Evolutionary conservation across 2,329 filamentous ascomycete genomes (phyloP).

Genomic region (Cladosporium austrohemisphaericum): DNA sequence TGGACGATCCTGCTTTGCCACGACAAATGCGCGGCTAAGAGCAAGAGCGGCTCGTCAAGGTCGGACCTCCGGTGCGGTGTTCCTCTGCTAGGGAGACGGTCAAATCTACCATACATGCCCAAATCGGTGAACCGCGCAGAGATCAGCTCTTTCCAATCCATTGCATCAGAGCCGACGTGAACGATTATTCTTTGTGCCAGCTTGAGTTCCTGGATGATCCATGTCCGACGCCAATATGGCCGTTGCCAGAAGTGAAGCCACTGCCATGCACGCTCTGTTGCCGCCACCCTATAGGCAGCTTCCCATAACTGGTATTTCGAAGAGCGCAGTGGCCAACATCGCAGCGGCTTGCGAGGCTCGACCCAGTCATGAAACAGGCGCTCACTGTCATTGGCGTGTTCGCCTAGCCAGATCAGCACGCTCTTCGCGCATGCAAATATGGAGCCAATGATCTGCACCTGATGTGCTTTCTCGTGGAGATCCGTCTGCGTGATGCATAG

Average conservation of each 20-base stretch:
- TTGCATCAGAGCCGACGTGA: background rate
- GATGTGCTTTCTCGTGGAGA: constrained; percentile 31
- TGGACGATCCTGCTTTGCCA: background rate
- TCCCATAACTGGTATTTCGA: background rate
- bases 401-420: background rate
- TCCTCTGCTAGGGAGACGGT: background rate
- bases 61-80: background rate
- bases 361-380: background rate
- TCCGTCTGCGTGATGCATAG: constrained; percentile 35
- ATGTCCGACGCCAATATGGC: background rate
- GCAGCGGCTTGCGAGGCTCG: background rate
- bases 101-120: background rate
- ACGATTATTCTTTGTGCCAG: background rate
- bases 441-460: constrained; percentile 35
- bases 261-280: background rate
- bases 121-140: background rate
- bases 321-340: too few relatives aligned
- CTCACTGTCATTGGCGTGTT: background rate
- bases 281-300: background rate
- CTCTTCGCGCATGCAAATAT: constrained; percentile 29
- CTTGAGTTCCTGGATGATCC: background rate
- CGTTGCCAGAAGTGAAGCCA: background rate
- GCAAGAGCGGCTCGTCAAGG: background rate
- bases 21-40: background rate
- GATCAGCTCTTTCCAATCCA: background rate